Percentiles rank a stretch among this genome's conserved stretches.
Conservation (phyloP, 148 eudicot genomes). For the Dianthus caryophyllus region DNA sequence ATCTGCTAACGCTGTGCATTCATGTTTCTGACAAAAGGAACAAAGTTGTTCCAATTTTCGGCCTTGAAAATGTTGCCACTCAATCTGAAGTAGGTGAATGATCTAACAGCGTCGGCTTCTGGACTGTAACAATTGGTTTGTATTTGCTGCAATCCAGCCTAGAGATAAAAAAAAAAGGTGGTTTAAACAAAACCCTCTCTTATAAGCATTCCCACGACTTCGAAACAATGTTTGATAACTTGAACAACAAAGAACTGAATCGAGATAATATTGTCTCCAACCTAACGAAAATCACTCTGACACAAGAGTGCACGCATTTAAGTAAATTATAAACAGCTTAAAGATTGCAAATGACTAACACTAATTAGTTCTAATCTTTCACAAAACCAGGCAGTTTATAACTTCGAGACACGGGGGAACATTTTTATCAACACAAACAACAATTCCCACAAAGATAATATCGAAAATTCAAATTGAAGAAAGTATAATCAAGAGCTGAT, state of each 20-base stretch:
- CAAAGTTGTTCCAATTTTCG: slow-evolving; percentile 57
- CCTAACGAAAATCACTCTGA: too few species aligned
- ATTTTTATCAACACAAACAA: background rate
- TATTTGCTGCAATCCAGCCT: slow-evolving; percentile 50
- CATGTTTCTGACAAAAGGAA: slow-evolving; percentile 53
- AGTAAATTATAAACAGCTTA: too few species aligned
- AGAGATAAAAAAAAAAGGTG: too few species aligned
- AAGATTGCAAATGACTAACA: background rate
- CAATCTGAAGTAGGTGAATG: slow-evolving; percentile 59
- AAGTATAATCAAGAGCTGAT: slow-evolving; percentile 1
- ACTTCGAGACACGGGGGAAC: background rate
- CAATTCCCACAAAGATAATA: background rate
- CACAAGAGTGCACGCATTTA: background rate
- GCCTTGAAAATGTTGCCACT: slow-evolving; percentile 41
- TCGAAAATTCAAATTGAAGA: background rate
- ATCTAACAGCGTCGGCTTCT: slow-evolving; percentile 37
- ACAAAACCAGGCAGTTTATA: background rate
- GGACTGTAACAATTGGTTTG: slow-evolving; percentile 47
- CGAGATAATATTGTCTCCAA: too few species aligned
- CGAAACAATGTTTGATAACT: too few species aligned
- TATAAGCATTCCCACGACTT: too few species aligned
- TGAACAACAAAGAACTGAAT: too few species aligned
- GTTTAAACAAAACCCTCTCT: too few species aligned
- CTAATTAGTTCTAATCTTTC: background rate
- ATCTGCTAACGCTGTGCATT: slow-evolving; percentile 31